Evolutionary conservation across 495 filamentous ascomycete species (phyloP), one percentile per base, ranked within the genome.

Genomic region (Aspergillus asperescens): DNA sequence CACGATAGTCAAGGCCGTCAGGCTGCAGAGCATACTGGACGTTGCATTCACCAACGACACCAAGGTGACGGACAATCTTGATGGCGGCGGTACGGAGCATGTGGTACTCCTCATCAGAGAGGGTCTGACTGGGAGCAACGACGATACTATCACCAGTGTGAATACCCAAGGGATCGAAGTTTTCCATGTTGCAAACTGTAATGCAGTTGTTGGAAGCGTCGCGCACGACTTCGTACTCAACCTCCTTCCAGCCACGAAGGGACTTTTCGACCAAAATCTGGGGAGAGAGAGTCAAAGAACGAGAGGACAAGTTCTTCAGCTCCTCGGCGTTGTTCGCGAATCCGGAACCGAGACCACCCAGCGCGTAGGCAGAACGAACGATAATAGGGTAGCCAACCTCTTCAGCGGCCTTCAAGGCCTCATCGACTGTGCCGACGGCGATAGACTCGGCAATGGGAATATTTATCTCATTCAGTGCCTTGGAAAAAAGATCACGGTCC

Each of bases 131-230:
- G 35, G 92, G 92, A 44, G 92, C 90, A 59, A 96, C 90, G 48
- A 97, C 92, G 59, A 97, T 95, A 55, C 89, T 95, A 74, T 97
- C 92, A 66, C 92, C 92, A 32, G 92, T 97, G 66, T 97, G 92
- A 48, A 95, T 92, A 64, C 92, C 92, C 28, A 97, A 78, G 31
- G 92, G 92, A 65, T 97, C 92, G 64, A 97, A 97, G 74, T 97
- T 97, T 76, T 97, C 92, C 92, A 97, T 97, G 76, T 97, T 97
- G 77, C 92, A 97, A 39, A 97, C 92, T 15, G 92, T 97, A 59
- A 97, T 96, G 70, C 93, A 96, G 75, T 97, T 97, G 78, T 96
- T 93, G 59, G 83, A 79, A 39, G 86, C 87, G 69, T 97, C 92
- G 51, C 92, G 84, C 31, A 97, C 92, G 28, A 97, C 92, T 68